phyloP scores from a whole-genome alignment of 2,329 filamentous ascomycete genomes.

The Aspergillus versicolor region DNA sequence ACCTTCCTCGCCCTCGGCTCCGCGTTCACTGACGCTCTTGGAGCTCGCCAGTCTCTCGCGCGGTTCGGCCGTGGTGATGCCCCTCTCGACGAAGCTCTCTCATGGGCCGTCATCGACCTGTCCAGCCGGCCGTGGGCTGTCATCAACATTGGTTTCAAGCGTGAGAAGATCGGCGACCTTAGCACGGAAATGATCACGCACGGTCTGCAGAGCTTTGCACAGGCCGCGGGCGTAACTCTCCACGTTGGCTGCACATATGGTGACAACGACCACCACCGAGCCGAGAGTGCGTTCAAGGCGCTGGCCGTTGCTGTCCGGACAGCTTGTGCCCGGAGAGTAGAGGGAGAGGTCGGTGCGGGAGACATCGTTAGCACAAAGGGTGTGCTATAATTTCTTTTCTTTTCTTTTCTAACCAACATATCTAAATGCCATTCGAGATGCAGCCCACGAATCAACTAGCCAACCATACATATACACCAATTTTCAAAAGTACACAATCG shows the following conservation, averaged over 20 bases:
- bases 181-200: constrained; percentile 97
- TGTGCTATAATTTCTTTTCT: constrained; percentile 57
- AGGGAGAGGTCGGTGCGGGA: constrained; percentile 79
- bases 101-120: constrained; percentile 89
- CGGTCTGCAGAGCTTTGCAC: constrained; percentile 90
- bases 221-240: constrained; percentile 84
- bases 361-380: constrained; percentile 97
- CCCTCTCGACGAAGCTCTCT: constrained; percentile 92
- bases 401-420: not conserved
- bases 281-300: constrained; percentile 97
- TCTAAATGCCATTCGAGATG: not conserved
- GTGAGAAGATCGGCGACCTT: constrained; percentile 91
- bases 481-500: not conserved
- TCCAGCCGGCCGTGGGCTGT: constrained; percentile 88
- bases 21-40: constrained; percentile 79
- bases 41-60: constrained; percentile 74
- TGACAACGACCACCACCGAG: constrained; percentile 91
- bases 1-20: constrained; percentile 85
- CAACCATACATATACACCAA: not conserved
- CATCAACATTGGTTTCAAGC: constrained; percentile 76
- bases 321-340: constrained; percentile 71
- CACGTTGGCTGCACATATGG: constrained; percentile 92
- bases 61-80: constrained; percentile 91
- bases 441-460: not conserved
- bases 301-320: constrained; percentile 79